A percentile compares a stretch with the other conserved stretches of the same genome.
phyloP scores from a whole-genome alignment of 306 rosid species.

The Cyamopsis tetragonoloba region DNA sequence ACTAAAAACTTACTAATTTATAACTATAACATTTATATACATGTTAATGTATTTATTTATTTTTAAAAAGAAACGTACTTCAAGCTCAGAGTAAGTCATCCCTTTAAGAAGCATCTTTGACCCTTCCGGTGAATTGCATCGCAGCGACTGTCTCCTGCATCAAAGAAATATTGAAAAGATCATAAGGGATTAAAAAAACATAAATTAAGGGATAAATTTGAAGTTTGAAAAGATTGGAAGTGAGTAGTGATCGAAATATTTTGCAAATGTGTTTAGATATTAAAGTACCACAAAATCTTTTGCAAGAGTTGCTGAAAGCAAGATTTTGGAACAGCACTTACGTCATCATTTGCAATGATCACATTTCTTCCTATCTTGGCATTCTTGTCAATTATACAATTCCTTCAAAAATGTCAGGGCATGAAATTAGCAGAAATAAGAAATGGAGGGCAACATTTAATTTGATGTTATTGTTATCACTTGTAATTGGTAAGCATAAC shows the following conservation, averaged over 20 bases:
- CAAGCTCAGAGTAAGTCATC: conserved; percentile 66
- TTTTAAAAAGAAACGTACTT: conserved; percentile 39
- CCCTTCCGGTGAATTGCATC: conserved; percentile 21
- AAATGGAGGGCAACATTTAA: not conserved
- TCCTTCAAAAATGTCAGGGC: conserved; percentile 38
- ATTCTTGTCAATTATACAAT: conserved; percentile 95
- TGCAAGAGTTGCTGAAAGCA: not conserved
- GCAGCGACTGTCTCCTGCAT: conserved; percentile 21
- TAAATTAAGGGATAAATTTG: too few species aligned
- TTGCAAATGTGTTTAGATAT: not conserved
- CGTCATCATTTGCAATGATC: conserved; percentile 65
- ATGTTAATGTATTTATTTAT: not conserved
- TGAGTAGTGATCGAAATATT: too few species aligned
- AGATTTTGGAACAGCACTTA: conserved; percentile 35
- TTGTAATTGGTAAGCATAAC: not conserved
- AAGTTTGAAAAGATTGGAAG: too few species aligned
- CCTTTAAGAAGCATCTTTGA: conserved; percentile 73
- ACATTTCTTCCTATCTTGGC: conserved; percentile 91
- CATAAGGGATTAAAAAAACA: not conserved
- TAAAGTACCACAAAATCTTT: not conserved
- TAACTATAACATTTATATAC: not conserved
- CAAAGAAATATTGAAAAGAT: not conserved
- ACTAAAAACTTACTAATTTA: not conserved
- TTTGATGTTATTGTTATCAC: not conserved
- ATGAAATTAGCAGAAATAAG: conserved; percentile 17